phyloP scores from a whole-genome alignment of 805 yeast species.

The Isabelozyma gotoi region DNA sequence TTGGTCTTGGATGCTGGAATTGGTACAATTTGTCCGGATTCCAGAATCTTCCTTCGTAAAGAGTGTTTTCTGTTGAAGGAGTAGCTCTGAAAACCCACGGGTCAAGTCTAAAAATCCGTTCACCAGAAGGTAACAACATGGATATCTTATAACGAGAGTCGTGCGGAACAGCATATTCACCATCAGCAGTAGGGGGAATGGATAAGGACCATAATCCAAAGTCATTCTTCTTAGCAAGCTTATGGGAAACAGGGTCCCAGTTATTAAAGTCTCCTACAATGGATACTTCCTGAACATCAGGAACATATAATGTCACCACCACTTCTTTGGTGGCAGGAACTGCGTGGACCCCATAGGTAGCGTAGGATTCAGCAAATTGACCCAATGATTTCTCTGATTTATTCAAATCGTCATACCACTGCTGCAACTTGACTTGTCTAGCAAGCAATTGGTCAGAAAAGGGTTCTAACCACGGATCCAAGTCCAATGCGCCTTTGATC shows the following conservation, averaged over 20 bases:
- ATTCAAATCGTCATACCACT: constrained; percentile 59
- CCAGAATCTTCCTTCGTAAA: constrained; percentile 92
- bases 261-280: constrained; percentile 90
- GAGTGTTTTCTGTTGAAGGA: constrained; percentile 51
- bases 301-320: constrained; percentile 81
- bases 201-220: constrained; percentile 70
- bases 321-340: constrained; percentile 51
- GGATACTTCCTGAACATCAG: constrained; percentile 73
- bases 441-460: constrained; percentile 63
- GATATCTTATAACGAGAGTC: constrained; percentile 75
- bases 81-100: constrained; percentile 89
- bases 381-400: constrained; percentile 56
- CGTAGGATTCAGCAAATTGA: constrained; percentile 74
- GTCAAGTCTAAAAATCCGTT: constrained; percentile 75
- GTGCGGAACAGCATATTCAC: constrained; percentile 71
- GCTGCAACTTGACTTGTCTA: constrained; percentile 64
- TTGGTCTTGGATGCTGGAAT: constrained; percentile 68
- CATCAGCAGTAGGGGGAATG: constrained; percentile 53
- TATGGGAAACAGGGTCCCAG: constrained; percentile 66
- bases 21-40: constrained; percentile 62
- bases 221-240: constrained; percentile 53
- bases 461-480: constrained; percentile 89
- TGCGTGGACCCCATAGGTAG: constrained; percentile 74
- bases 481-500: constrained; percentile 59
- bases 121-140: constrained; percentile 65